Percentiles rank a stretch among this genome's conserved stretches.
phyloP scores from a whole-genome alignment of 257 asterid genomes.

The Lycium barbarum region DNA sequence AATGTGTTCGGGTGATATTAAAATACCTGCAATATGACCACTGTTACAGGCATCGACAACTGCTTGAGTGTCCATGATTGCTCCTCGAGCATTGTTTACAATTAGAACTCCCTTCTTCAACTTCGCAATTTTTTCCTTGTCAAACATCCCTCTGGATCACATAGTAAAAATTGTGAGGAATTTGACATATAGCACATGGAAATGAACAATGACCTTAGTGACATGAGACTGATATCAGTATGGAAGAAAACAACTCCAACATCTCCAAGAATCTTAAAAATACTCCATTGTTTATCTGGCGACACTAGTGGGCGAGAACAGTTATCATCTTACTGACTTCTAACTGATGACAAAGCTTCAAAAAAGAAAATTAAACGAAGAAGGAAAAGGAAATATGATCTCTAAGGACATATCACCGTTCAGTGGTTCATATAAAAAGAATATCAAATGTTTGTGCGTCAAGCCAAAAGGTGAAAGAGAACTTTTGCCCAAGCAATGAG shows the following conservation, averaged over 20 bases:
- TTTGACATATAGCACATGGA: neutral
- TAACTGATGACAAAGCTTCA: neutral
- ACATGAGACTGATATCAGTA: neutral
- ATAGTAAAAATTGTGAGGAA: neutral
- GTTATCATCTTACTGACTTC: neutral
- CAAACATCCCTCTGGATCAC: constrained; percentile 75
- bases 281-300: neutral
- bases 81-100: constrained; percentile 98
- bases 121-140: constrained; percentile 85
- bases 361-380: constrained; percentile 13
- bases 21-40: constrained; percentile 92
- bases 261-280: neutral
- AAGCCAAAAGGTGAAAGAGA: neutral
- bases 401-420: neutral
- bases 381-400: neutral
- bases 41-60: constrained; percentile 92
- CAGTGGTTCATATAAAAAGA: neutral
- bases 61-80: constrained; percentile 98
- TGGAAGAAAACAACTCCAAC: neutral
- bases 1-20: constrained; percentile 4
- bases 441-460: constrained; percentile 16
- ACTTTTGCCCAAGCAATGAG: neutral
- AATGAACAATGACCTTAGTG: neutral
- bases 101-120: constrained; percentile 90
- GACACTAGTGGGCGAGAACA: neutral